Percentiles rank a stretch among this genome's conserved stretches.
Evolutionary conservation across 2,329 filamentous ascomycete genomes (phyloP).

Genomic region (Didymella segeticola): DNA sequence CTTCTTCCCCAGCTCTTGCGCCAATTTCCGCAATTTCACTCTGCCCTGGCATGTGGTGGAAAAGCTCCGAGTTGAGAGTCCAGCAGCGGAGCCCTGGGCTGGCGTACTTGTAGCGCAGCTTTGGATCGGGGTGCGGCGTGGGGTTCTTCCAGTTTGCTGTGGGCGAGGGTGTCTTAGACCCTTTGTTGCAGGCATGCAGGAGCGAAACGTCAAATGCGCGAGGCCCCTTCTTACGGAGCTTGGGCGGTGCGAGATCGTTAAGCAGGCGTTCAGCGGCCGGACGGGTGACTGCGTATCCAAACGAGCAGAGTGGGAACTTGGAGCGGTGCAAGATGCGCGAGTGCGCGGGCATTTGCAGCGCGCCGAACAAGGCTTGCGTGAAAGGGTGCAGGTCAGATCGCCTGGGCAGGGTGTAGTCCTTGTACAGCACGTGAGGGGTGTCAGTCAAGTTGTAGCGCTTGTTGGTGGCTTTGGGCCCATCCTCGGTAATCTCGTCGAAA

Average conservation of each 20-base stretch:
- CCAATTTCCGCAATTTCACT: slow-evolving; percentile 49
- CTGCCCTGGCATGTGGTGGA: slow-evolving; percentile 52
- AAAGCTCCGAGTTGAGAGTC: slow-evolving; percentile 54
- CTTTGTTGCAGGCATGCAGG: slow-evolving; percentile 50
- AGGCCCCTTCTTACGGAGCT: slow-evolving; percentile 34
- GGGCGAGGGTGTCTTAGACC: slow-evolving; percentile 38
- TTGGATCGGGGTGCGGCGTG: slow-evolving; percentile 28
- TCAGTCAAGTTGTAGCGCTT: slow-evolving; percentile 39
- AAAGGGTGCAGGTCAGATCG: slow-evolving; percentile 49
- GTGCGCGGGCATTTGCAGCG: slow-evolving; percentile 46
- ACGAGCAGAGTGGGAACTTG: slow-evolving; percentile 54
- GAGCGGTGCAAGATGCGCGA: slow-evolving; percentile 51
- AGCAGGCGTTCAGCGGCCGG: slow-evolving; percentile 48
- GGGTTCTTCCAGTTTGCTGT: slow-evolving; percentile 30
- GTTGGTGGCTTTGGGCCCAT: slow-evolving; percentile 32
- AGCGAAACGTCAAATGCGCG: slow-evolving; percentile 54
- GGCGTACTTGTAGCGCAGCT: slow-evolving; percentile 37
- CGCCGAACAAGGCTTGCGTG: slow-evolving; percentile 47
- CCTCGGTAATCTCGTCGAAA: slow-evolving; percentile 42
- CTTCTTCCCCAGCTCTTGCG: slow-evolving; percentile 35
- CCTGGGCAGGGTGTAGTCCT: slow-evolving; percentile 48
- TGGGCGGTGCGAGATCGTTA: slow-evolving; percentile 47
- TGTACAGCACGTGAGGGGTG: slow-evolving; percentile 45
- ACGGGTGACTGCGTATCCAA: slow-evolving; percentile 54
- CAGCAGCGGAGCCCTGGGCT: slow-evolving; percentile 50